phyloP scores from a whole-genome alignment of 73 alveolate species.

The Uronychia binucleata region DNA sequence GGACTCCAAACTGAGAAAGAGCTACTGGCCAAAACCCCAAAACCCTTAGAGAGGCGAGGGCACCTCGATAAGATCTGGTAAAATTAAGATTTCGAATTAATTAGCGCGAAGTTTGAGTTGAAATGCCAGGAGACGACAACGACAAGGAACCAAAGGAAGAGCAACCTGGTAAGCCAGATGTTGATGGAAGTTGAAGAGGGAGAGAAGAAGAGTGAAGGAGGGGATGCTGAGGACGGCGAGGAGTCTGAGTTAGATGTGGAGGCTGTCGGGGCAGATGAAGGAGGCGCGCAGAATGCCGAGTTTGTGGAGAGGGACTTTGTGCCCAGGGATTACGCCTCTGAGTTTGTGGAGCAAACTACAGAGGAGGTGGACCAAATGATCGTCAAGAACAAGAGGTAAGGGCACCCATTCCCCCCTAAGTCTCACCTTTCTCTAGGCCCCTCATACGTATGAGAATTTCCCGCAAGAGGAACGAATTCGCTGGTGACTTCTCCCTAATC shows the following conservation, averaged over 20 bases:
- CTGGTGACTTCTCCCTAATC: slow-evolving; percentile 37
- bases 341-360: slow-evolving; percentile 31
- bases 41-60: too few species aligned
- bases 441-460: slow-evolving; percentile 55
- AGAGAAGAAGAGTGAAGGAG: neutral
- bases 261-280: slow-evolving; percentile 38
- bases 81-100: too few species aligned
- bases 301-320: slow-evolving; percentile 60
- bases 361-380: slow-evolving; percentile 45
- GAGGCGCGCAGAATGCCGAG: slow-evolving; percentile 43
- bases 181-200: neutral
- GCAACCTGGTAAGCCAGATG: neutral
- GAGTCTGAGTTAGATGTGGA: slow-evolving; percentile 10
- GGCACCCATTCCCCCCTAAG: too few species aligned
- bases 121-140: neutral
- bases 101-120: too few species aligned
- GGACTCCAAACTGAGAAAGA: too few species aligned
- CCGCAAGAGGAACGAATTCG: slow-evolving; percentile 60
- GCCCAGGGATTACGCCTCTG: slow-evolving; percentile 47
- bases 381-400: slow-evolving; percentile 21
- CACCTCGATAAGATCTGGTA: too few species aligned
- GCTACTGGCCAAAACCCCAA: too few species aligned
- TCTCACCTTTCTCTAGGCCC: too few species aligned
- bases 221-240: slow-evolving; percentile 43
- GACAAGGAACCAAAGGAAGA: too few species aligned